phyloP scores from a whole-genome alignment of 2,329 filamentous ascomycete species.

The Aspergillus arachidicola region DNA sequence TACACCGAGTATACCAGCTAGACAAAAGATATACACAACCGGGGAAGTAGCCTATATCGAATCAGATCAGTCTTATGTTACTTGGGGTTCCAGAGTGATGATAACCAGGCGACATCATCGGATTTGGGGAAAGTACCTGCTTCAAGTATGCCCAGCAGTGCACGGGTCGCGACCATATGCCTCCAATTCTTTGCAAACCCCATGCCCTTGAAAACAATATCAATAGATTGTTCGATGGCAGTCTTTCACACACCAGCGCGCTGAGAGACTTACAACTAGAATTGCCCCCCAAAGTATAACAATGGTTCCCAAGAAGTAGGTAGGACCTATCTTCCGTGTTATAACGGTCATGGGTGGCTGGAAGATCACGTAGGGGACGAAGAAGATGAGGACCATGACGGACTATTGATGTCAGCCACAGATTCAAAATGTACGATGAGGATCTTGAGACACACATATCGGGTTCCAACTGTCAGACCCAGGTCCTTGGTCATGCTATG shows the following conservation, averaged over 20 bases:
- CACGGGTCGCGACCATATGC: slow-evolving; percentile 26
- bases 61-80: neutral
- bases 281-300: slow-evolving; percentile 31
- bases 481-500: slow-evolving; percentile 53
- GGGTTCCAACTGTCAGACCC: slow-evolving; percentile 27
- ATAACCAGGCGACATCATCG: neutral
- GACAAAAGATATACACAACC: slow-evolving; percentile 70
- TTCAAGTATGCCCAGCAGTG: slow-evolving; percentile 30
- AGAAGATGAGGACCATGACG: slow-evolving; percentile 33
- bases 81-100: too few relatives aligned
- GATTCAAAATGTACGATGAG: neutral
- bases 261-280: slow-evolving; percentile 26
- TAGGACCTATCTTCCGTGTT: slow-evolving; percentile 33
- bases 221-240: neutral
- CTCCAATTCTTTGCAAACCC: slow-evolving; percentile 32
- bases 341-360: slow-evolving; percentile 33
- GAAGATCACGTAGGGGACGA: slow-evolving; percentile 33
- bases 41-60: slow-evolving; percentile 62
- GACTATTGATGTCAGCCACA: slow-evolving; percentile 22
- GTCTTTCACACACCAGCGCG: too few relatives aligned
- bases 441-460: slow-evolving; percentile 54
- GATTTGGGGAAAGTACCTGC: slow-evolving; percentile 63
- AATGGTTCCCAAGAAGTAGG: slow-evolving; percentile 28
- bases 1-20: slow-evolving; percentile 65
- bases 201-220: neutral